phyloP scores from a whole-genome alignment of 2,329 filamentous ascomycete genomes.

The Alternaria sp. region DNA sequence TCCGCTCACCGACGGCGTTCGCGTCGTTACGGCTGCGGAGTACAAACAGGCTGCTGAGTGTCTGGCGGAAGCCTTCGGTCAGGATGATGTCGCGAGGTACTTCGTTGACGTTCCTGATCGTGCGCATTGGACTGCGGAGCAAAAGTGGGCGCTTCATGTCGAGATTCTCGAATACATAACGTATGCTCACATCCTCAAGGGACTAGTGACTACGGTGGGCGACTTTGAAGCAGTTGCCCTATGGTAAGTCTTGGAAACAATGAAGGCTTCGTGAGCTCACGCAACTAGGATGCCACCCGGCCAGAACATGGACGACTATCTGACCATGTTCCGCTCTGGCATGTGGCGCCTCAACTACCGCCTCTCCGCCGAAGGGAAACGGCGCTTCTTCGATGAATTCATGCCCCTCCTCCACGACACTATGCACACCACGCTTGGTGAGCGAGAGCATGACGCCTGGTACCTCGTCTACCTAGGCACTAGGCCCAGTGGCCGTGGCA shows the following conservation, averaged over 20 bases:
- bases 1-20: slow-evolving; percentile 59
- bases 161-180: slow-evolving; percentile 79
- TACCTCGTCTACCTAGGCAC: slow-evolving; percentile 87
- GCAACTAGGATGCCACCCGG: slow-evolving; percentile 73
- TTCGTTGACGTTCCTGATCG: slow-evolving; percentile 75
- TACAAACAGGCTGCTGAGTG: slow-evolving; percentile 73
- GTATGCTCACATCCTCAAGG: slow-evolving; percentile 76
- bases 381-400: slow-evolving; percentile 79
- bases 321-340: slow-evolving; percentile 74
- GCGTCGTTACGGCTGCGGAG: slow-evolving; percentile 69
- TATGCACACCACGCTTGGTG: slow-evolving; percentile 72
- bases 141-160: slow-evolving; percentile 78
- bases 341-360: slow-evolving; percentile 80
- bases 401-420: slow-evolving; percentile 75
- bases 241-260: slow-evolving; percentile 65
- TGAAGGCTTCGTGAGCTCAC: slow-evolving; percentile 7
- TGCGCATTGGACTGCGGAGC: slow-evolving; percentile 66
- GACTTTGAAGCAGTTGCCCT: slow-evolving; percentile 80
- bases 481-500: slow-evolving; percentile 71
- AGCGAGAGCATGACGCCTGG: slow-evolving; percentile 71
- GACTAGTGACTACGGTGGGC: slow-evolving; percentile 76
- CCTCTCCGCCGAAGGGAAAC: slow-evolving; percentile 73
- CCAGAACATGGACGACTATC: slow-evolving; percentile 74
- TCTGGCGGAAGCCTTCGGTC: slow-evolving; percentile 78
- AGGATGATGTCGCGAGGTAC: slow-evolving; percentile 77